Percentiles rank a stretch among this genome's conserved stretches.
Conservation (phyloP, 2,329 filamentous ascomycete genomes). For the Ophiostoma quercus region DNA sequence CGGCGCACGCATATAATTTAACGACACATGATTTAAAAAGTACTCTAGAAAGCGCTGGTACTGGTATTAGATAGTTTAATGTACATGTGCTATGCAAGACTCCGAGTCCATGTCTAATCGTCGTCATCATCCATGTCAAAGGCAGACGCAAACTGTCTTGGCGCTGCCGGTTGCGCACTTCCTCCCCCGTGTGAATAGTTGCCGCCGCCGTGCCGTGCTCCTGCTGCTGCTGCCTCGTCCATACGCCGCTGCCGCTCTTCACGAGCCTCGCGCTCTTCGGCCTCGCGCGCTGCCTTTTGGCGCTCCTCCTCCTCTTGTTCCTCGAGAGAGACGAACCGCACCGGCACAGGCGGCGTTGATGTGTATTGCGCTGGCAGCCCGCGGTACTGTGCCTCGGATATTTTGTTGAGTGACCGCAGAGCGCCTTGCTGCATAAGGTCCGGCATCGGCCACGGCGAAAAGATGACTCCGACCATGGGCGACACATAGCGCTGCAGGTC, state of each 20-base stretch:
- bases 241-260: slow-evolving; percentile 44
- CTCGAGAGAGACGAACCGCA: slow-evolving; percentile 32
- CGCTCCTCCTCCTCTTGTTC: slow-evolving; percentile 54
- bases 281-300: slow-evolving; percentile 40
- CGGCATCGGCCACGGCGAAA: slow-evolving; percentile 72
- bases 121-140: slow-evolving; percentile 29
- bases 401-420: slow-evolving; percentile 57
- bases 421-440: slow-evolving; percentile 64
- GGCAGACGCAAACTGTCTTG: slow-evolving; percentile 26
- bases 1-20: slow-evolving; percentile 25
- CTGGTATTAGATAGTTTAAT: background rate
- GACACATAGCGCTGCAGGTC: slow-evolving; percentile 49
- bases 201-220: slow-evolving; percentile 11
- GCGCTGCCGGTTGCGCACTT: slow-evolving; percentile 14
- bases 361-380: slow-evolving; percentile 14
- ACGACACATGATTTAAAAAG: background rate
- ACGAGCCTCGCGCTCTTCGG: slow-evolving; percentile 38
- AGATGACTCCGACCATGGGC: slow-evolving; percentile 53
- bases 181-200: background rate
- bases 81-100: background rate
- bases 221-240: slow-evolving; percentile 40
- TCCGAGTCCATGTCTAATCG: background rate
- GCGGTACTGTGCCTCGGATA: slow-evolving; percentile 33
- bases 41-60: background rate
- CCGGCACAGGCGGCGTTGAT: slow-evolving; percentile 55